These are phyloP conservation scores for Capsaspora owczarzaki DNA, from an alignment of 78 protist species.

Conservation along the genomic window DNA sequence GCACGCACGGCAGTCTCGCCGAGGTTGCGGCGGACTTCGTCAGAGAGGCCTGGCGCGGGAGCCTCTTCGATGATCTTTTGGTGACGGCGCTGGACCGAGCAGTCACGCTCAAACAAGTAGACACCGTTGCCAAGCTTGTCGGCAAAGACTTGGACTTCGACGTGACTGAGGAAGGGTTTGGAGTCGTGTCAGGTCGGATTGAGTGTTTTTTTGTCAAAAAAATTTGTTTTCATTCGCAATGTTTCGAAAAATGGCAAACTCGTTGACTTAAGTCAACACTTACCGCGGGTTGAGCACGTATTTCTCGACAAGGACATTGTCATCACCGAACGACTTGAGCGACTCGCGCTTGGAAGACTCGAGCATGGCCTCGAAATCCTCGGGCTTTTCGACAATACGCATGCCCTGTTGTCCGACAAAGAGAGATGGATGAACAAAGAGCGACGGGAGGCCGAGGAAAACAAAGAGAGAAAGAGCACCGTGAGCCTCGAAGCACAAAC, in stretches of 20 bases:
- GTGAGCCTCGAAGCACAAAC: neutral
- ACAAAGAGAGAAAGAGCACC: too few species aligned
- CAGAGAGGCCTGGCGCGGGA: constrained; percentile 62
- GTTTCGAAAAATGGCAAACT: too few species aligned
- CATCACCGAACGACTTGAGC: constrained; percentile 77
- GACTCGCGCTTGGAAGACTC: constrained; percentile 69
- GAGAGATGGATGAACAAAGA: too few species aligned
- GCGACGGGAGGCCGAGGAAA: too few species aligned
- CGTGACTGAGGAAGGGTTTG: constrained; percentile 12
- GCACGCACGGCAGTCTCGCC: constrained; percentile 87
- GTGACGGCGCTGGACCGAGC: constrained; percentile 91
- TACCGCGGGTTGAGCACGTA: constrained; percentile 77
- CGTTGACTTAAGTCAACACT: too few species aligned
- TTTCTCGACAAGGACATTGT: constrained; percentile 74
- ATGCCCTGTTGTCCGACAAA: constrained; percentile 14
- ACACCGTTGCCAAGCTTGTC: constrained; percentile 82
- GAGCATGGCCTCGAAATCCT: constrained; percentile 5
- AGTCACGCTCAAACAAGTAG: constrained; percentile 88
- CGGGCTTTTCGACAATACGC: constrained; percentile 19
- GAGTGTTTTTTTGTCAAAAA: too few species aligned
- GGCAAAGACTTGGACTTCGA: constrained; percentile 85
- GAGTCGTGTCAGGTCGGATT: neutral
- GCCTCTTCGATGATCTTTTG: constrained; percentile 96
- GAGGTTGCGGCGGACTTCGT: constrained; percentile 56
- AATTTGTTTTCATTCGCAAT: too few species aligned